A percentile compares a stretch with the other conserved stretches of the same genome.
phyloP scores from a whole-genome alignment of 192 early-diverging fungal genomes.

The Entomortierella lignicola region DNA sequence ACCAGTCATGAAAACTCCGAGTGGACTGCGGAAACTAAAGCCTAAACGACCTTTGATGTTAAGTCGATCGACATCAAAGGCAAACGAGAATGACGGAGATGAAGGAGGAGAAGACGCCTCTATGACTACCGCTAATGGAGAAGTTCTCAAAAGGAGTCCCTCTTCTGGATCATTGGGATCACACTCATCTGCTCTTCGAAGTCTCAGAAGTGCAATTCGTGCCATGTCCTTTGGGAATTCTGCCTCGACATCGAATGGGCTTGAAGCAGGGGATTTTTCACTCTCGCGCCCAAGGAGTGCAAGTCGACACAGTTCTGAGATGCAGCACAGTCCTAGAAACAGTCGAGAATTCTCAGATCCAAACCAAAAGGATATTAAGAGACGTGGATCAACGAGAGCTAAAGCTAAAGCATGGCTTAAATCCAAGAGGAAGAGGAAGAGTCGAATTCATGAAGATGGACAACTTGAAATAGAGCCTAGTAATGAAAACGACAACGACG shows the following conservation, averaged over 20 bases:
- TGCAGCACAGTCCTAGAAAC: conserved; percentile 20
- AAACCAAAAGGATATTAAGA: conserved; percentile 27
- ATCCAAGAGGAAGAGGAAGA: conserved; percentile 27
- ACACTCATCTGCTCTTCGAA: conserved; percentile 26
- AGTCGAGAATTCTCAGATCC: conserved; percentile 39
- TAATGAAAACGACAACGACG: background rate
- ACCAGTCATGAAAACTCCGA: background rate
- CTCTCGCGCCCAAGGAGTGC: background rate
- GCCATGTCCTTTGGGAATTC: conserved; percentile 46
- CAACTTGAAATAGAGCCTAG: background rate
- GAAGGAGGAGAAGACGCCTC: conserved; percentile 11
- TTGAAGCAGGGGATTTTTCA: background rate
- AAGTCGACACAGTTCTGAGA: background rate
- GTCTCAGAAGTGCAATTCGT: conserved; percentile 30
- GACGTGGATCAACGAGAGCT: conserved; percentile 26
- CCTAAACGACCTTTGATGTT: conserved; percentile 30
- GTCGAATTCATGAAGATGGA: conserved; percentile 1
- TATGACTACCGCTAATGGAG: background rate
- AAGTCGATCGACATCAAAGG: background rate
- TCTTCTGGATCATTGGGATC: conserved; percentile 5
- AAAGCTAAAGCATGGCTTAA: conserved; percentile 54
- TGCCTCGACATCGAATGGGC: background rate
- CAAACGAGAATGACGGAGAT: conserved; percentile 3
- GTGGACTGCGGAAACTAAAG: conserved; percentile 23
- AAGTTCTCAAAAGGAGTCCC: background rate